Evolutionary conservation across 495 filamentous ascomycete species (phyloP).

Genomic region (Podospora bellae-mahoneyi): DNA sequence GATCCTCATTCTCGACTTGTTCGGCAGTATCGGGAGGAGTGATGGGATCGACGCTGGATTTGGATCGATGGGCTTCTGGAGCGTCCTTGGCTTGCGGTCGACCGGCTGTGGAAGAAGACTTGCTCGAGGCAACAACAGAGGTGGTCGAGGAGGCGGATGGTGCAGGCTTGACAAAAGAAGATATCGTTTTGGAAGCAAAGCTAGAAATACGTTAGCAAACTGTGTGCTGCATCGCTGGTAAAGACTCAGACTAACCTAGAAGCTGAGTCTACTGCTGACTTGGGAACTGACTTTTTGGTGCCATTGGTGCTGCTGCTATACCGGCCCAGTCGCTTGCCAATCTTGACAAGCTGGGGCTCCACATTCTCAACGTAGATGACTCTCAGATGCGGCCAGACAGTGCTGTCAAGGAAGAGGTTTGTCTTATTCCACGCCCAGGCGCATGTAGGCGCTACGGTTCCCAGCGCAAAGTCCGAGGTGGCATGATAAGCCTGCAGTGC

Average conservation of each 20-base stretch:
- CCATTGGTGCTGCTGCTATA: constrained; percentile 59
- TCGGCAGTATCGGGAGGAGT: constrained; percentile 30
- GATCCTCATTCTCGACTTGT: constrained; percentile 35
- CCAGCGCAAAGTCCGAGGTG: constrained; percentile 61
- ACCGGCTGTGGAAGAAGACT: constrained; percentile 12
- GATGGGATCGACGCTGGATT: constrained; percentile 21
- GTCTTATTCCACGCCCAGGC: constrained; percentile 65
- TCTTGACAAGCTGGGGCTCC: constrained; percentile 89
- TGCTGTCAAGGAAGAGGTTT: constrained; percentile 65
- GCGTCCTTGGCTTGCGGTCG: constrained; percentile 6
- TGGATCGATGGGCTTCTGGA: constrained; percentile 26
- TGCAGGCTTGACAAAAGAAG: constrained; percentile 41
- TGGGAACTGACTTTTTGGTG: constrained; percentile 30
- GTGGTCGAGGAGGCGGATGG: constrained; percentile 21
- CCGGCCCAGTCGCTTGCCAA: constrained; percentile 81
- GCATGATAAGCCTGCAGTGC: constrained; percentile 64
- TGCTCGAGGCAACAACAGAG: neutral
- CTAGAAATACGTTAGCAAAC: neutral
- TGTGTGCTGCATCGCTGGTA: neutral
- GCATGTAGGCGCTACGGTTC: constrained; percentile 70
- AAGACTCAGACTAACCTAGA: constrained; percentile 22
- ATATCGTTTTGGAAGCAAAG: constrained; percentile 24
- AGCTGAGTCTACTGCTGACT: constrained; percentile 18
- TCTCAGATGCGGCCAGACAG: constrained; percentile 73
- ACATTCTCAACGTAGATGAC: constrained; percentile 86